Evolutionary conservation across 2,329 filamentous ascomycete species (phyloP).

Genomic region (Tolypocladium tundrense): DNA sequence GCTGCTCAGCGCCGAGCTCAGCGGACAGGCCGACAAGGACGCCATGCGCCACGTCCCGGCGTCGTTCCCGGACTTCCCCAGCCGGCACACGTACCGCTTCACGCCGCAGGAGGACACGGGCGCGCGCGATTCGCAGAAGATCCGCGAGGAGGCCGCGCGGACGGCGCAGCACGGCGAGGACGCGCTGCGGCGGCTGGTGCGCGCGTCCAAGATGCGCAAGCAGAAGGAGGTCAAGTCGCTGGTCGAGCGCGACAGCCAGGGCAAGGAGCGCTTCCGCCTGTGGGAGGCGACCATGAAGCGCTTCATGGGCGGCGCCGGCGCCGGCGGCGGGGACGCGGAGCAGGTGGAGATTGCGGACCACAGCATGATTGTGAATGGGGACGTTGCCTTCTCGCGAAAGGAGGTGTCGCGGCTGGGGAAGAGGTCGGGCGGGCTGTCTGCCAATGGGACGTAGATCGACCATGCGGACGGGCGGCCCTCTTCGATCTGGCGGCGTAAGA

Average conservation of each 20-base stretch:
- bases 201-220: conserved; percentile 53
- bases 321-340: conserved; percentile 20
- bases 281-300: conserved; percentile 54
- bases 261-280: conserved; percentile 44
- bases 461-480: neutral
- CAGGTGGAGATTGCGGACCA: conserved; percentile 47
- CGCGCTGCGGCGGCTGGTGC: conserved; percentile 47
- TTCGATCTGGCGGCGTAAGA: neutral
- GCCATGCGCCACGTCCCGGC: conserved; percentile 45
- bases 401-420: conserved; percentile 39
- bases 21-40: conserved; percentile 47
- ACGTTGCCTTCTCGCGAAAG: conserved; percentile 40
- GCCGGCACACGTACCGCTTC: conserved; percentile 53
- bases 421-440: conserved; percentile 18
- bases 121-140: conserved; percentile 42
- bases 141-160: conserved; percentile 47
- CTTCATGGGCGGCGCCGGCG: conserved; percentile 29
- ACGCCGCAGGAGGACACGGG: conserved; percentile 41
- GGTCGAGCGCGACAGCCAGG: conserved; percentile 40
- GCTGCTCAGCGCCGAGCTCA: conserved; percentile 43
- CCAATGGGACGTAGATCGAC: conserved; percentile 7
- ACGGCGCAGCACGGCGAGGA: conserved; percentile 53
- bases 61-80: conserved; percentile 52
- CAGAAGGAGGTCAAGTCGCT: conserved; percentile 52
- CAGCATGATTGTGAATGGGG: conserved; percentile 55